Conservation (phyloP, 164 flowering plant genomes). For the Magnolia sinica region DNA sequence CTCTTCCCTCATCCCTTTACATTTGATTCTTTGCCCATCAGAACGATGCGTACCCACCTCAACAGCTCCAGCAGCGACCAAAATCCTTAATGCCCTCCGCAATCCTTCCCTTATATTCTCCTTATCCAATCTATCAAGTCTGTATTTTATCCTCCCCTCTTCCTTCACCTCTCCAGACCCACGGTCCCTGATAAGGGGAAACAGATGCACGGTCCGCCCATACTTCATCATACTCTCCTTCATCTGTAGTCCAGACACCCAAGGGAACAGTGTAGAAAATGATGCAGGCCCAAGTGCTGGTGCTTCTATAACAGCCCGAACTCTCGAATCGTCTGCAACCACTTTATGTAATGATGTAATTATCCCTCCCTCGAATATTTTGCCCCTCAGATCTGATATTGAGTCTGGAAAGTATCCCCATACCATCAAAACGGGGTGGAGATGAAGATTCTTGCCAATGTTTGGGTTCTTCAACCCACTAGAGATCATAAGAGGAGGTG, state of each 20-base stretch:
- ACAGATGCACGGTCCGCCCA: constrained; percentile 30
- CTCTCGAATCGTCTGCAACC: constrained; percentile 16
- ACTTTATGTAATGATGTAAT: constrained; percentile 36
- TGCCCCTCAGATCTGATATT: constrained; percentile 22
- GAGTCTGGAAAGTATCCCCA: constrained; percentile 46
- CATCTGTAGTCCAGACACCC: constrained; percentile 39
- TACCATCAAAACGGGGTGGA: constrained; percentile 38
- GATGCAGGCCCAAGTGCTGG: constrained; percentile 32
- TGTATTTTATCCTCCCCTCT: constrained; percentile 31
- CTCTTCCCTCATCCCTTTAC: constrained; percentile 27
- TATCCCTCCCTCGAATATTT: constrained; percentile 37
- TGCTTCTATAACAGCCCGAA: constrained; percentile 30
- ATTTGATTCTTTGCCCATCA: constrained; percentile 33
- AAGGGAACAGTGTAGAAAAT: constrained; percentile 30
- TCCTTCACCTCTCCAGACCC: constrained; percentile 38
- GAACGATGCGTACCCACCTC: constrained; percentile 39
- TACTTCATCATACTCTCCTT: constrained; percentile 31
- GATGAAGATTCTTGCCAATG: constrained; percentile 44
- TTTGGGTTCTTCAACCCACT: constrained; percentile 54
- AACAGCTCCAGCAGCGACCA: constrained; percentile 45
- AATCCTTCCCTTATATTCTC: constrained; percentile 35
- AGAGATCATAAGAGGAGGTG: constrained; percentile 68
- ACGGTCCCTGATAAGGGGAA: constrained; percentile 31
- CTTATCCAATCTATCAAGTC: constrained; percentile 18
- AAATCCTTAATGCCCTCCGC: constrained; percentile 27